Evolutionary conservation across 495 filamentous ascomycete genomes (phyloP).

Genomic region (Penicillium samsonianum): DNA sequence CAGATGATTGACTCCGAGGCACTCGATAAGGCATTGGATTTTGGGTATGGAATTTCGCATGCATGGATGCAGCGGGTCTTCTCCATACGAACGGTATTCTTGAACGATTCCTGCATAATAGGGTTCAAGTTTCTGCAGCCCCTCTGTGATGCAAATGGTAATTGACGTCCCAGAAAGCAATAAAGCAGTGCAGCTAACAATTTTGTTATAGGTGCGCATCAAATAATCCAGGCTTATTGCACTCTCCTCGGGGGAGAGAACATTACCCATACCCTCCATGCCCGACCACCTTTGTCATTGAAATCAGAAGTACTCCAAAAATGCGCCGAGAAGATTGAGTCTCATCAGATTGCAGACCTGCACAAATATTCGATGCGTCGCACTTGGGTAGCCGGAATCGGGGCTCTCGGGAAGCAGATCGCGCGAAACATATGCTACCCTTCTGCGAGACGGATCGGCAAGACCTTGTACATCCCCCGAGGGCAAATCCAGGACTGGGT

Average conservation of each 20-base stretch:
- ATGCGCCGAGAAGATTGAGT: constrained; percentile 8
- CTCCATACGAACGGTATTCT: constrained; percentile 10
- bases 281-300: constrained; percentile 5
- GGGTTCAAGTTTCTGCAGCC: constrained; percentile 12
- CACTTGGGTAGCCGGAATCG: constrained; percentile 5
- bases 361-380: background rate
- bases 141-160: constrained; percentile 14
- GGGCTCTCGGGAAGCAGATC: constrained; percentile 8
- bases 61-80: constrained; percentile 13
- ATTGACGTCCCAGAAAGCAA: background rate
- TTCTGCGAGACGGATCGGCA: constrained; percentile 3
- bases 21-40: constrained; percentile 5
- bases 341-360: constrained; percentile 7
- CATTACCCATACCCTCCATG: constrained; percentile 7
- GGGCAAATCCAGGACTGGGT: constrained; percentile 1
- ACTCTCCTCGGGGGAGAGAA: constrained; percentile 8
- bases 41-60: constrained; percentile 5
- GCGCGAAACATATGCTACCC: constrained; percentile 7
- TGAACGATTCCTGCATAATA: constrained; percentile 12
- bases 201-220: background rate
- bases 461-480: constrained; percentile 1
- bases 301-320: constrained; percentile 14
- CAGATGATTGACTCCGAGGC: constrained; percentile 4
- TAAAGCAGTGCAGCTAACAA: background rate
- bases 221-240: constrained; percentile 13